Evolutionary conservation across 139 green algal species (phyloP).

Genomic region (Edaphochlamys debaryana): DNA sequence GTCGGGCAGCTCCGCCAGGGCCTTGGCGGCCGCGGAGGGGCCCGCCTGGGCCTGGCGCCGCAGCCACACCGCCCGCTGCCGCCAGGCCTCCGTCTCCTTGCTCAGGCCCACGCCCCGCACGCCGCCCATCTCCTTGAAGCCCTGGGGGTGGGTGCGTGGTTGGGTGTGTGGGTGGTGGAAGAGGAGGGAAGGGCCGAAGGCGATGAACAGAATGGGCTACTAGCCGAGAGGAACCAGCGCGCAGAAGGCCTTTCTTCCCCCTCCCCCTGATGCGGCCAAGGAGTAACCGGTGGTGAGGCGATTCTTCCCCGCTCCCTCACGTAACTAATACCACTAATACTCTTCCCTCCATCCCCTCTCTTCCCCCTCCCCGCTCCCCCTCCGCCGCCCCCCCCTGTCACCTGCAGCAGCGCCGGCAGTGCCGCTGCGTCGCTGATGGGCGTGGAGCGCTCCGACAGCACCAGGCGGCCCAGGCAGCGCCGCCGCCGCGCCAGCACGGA

Average conservation of each 20-base stretch:
- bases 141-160: too few relatives aligned
- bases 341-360: too few relatives aligned
- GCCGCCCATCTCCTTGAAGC: slow-evolving; percentile 56
- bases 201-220: too few relatives aligned
- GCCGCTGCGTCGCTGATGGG: slow-evolving; percentile 48
- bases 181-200: too few relatives aligned
- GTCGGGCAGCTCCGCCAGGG: slow-evolving; percentile 57
- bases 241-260: too few relatives aligned
- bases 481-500: slow-evolving; percentile 56
- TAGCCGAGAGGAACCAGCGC: too few relatives aligned
- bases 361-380: too few relatives aligned
- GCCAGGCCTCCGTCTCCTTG: slow-evolving; percentile 54
- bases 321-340: too few relatives aligned
- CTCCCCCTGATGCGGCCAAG: too few relatives aligned
- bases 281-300: too few relatives aligned
- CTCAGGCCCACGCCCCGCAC: slow-evolving; percentile 22
- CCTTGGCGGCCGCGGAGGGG: neutral
- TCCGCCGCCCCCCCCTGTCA: slow-evolving; percentile 9
- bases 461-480: slow-evolving; percentile 54
- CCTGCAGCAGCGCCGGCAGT: slow-evolving; percentile 60
- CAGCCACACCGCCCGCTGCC: slow-evolving; percentile 59
- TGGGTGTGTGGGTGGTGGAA: too few relatives aligned
- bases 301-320: too few relatives aligned
- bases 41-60: neutral
- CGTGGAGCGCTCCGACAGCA: slow-evolving; percentile 54